These are phyloP conservation scores for Rubroboletus satanas DNA, from an alignment of 768 basidiomycete genomes.

Conservation along the genomic window DNA sequence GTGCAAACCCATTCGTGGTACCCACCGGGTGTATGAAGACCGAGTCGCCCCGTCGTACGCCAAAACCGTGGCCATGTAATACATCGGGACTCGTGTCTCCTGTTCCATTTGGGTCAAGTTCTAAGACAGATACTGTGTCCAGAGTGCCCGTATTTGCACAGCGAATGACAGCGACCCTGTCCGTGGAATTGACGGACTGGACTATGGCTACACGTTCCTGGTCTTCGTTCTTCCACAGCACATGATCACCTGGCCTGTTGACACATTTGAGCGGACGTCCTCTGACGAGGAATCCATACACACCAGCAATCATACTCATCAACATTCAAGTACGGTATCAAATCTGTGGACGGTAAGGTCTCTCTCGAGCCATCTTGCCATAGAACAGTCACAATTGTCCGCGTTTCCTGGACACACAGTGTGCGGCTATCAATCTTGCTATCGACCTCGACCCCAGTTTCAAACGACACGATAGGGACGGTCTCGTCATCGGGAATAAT, in stretches of 20 bases:
- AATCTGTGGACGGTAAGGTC: conserved; percentile 52
- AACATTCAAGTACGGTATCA: conserved; percentile 81
- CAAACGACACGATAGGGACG: conserved; percentile 59
- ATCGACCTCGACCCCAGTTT: conserved; percentile 42
- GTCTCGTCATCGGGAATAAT: conserved; percentile 47
- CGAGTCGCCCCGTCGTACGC: conserved; percentile 78
- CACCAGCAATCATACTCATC: conserved; percentile 93
- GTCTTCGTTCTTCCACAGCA: conserved; percentile 78
- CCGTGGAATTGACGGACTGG: conserved; percentile 67
- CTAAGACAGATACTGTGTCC: conserved; percentile 76
- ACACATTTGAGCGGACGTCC: conserved; percentile 7
- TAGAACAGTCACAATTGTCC: conserved; percentile 64
- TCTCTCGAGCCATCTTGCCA: conserved; percentile 87
- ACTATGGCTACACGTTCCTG: conserved; percentile 65
- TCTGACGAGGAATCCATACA: conserved; percentile 21
- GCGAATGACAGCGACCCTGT: conserved; percentile 66
- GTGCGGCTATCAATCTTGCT: conserved; percentile 51
- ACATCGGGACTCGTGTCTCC: conserved; percentile 45
- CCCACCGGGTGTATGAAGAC: conserved; percentile 75
- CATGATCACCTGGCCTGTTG: conserved; percentile 85
- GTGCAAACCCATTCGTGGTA: conserved; percentile 65
- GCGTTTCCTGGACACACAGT: conserved; percentile 65
- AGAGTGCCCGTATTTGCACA: conserved; percentile 49
- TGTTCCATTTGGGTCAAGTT: conserved; percentile 83
- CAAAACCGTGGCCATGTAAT: conserved; percentile 57